Conservation (phyloP, 2,329 filamentous ascomycete species). For the Ceratocystis cacaofunesta region DNA sequence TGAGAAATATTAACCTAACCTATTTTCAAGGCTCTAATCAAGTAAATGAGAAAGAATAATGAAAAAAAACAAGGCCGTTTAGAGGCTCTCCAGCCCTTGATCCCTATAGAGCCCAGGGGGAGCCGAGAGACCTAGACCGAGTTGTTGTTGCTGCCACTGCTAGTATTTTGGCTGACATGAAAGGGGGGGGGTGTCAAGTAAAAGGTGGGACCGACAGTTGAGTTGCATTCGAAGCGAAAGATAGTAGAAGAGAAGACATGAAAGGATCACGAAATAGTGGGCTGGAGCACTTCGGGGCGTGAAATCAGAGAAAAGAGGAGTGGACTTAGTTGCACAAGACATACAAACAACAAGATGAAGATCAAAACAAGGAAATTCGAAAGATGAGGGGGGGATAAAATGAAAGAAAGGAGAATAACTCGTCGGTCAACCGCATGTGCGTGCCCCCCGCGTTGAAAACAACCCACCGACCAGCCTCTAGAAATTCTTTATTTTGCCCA, state of each 20-base stretch:
- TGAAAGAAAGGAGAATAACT: neutral
- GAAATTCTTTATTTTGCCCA: neutral
- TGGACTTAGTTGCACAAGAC: conserved; percentile 5
- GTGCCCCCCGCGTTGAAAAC: neutral
- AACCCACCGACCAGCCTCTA: neutral
- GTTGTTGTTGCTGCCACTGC: neutral
- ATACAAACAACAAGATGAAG: neutral
- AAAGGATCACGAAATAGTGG: neutral
- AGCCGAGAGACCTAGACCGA: neutral
- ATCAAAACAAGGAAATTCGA: neutral
- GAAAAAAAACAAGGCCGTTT: neutral
- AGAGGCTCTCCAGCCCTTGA: conserved; percentile 5
- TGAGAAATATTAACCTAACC: neutral
- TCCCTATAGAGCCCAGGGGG: conserved; percentile 6
- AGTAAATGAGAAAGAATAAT: neutral
- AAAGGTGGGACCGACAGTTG: conserved; percentile 1
- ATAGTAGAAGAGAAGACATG: conserved; percentile 1
- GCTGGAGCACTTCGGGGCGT: neutral
- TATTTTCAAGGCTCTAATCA: neutral
- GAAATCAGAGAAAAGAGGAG: neutral
- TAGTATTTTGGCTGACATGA: neutral
- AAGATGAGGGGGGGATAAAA: neutral
- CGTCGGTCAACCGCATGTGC: neutral
- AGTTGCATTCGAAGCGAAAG: neutral
- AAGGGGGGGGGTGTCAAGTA: neutral